phyloP scores from a whole-genome alignment of 2,329 filamentous ascomycete species.

The Phaeosphaeriaceae sp. region DNA sequence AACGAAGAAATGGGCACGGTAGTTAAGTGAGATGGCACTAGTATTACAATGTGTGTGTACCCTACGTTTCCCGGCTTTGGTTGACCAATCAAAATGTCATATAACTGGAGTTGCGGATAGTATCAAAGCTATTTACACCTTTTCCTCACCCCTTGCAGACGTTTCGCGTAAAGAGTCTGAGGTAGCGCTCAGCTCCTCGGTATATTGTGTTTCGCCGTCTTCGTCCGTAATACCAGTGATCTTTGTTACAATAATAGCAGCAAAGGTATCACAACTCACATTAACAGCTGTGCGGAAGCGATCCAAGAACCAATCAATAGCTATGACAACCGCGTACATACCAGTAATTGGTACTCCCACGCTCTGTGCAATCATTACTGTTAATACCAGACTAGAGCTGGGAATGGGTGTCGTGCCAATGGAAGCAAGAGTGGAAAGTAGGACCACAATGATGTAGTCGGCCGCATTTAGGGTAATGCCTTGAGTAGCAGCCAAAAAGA shows the following conservation, averaged over 20 bases:
- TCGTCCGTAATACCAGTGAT: slow-evolving; percentile 46
- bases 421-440: slow-evolving; percentile 59
- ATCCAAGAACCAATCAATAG: slow-evolving; percentile 64
- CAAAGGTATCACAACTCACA: slow-evolving; percentile 59
- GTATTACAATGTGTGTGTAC: no score
- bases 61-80: neutral
- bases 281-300: slow-evolving; percentile 61
- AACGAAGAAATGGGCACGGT: no score
- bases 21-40: no score
- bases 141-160: slow-evolving; percentile 9
- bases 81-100: neutral
- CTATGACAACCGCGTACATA: slow-evolving; percentile 61
- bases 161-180: slow-evolving; percentile 13
- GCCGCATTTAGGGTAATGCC: slow-evolving; percentile 51
- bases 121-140: slow-evolving; percentile 6
- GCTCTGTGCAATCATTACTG: slow-evolving; percentile 58
- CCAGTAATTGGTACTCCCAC: slow-evolving; percentile 55
- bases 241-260: slow-evolving; percentile 49
- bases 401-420: slow-evolving; percentile 63
- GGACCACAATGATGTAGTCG: slow-evolving; percentile 58
- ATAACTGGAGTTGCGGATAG: neutral
- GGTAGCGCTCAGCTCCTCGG: slow-evolving; percentile 11
- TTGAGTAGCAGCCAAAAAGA: slow-evolving; percentile 61
- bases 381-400: slow-evolving; percentile 58
- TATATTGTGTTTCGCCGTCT: slow-evolving; percentile 31